These are phyloP conservation scores for Cavenderia fasciculata DNA, from an alignment of 78 protist genomes.

Conservation along the genomic window DNA sequence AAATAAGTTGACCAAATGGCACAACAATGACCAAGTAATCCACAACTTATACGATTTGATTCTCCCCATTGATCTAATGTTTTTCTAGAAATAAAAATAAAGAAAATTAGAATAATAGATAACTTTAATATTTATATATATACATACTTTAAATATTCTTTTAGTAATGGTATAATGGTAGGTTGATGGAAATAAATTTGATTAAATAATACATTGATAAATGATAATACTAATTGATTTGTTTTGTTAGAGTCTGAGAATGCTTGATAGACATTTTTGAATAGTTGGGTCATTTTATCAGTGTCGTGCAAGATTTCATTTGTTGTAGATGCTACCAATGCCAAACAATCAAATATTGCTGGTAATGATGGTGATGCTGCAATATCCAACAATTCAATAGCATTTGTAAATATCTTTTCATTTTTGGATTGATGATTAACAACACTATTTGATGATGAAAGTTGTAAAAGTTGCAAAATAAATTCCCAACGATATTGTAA, in stretches of 20 bases:
- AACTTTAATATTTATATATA: too few relatives aligned
- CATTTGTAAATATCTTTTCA: not conserved
- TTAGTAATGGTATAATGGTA: slow-evolving; percentile 22
- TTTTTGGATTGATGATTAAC: too few relatives aligned
- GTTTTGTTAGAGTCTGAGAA: slow-evolving; percentile 54
- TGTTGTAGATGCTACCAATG: not conserved
- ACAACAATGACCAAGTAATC: slow-evolving; percentile 58
- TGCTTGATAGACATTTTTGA: slow-evolving; percentile 32
- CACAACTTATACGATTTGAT: slow-evolving; percentile 42
- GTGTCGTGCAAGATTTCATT: not conserved
- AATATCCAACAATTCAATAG: slow-evolving; percentile 1
- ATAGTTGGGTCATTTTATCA: not conserved
- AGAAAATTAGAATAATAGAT: too few relatives aligned
- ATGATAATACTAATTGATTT: not conserved
- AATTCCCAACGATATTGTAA: not conserved
- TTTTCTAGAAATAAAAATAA: too few relatives aligned
- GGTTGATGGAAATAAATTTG: not conserved
- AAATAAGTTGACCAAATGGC: slow-evolving; percentile 49
- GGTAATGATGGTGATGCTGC: slow-evolving; percentile 12
- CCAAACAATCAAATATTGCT: slow-evolving; percentile 30
- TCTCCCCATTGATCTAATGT: slow-evolving; percentile 50
- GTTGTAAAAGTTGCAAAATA: not conserved
- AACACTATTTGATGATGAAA: too few relatives aligned
- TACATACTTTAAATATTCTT: slow-evolving; percentile 29
- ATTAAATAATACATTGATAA: slow-evolving; percentile 36